Evolutionary conservation across 2,329 filamentous ascomycete genomes (phyloP).

Genomic region (Cylindrodendrum hubeiense): DNA sequence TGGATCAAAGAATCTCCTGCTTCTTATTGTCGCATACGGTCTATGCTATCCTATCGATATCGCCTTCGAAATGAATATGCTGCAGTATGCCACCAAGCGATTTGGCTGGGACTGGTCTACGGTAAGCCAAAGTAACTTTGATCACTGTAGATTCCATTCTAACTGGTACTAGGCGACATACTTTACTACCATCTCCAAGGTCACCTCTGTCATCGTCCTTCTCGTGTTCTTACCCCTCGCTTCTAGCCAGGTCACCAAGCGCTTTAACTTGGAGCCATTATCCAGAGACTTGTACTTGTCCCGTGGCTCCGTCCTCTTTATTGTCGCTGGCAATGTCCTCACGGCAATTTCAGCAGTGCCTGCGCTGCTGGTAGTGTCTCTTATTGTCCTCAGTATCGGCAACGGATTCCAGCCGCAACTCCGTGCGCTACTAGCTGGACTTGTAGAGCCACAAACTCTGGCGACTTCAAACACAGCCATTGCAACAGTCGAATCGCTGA

Average conservation of each 20-base stretch:
- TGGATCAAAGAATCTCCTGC: slow-evolving; percentile 50
- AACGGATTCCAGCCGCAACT: slow-evolving; percentile 56
- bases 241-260: slow-evolving; percentile 49
- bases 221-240: slow-evolving; percentile 52
- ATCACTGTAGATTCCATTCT: background rate
- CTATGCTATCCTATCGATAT: slow-evolving; percentile 45
- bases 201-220: slow-evolving; percentile 53
- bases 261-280: slow-evolving; percentile 45
- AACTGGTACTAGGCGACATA: slow-evolving; percentile 51
- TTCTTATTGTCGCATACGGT: slow-evolving; percentile 52
- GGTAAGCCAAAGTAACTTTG: slow-evolving; percentile 36
- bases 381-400: slow-evolving; percentile 61
- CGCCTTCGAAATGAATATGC: slow-evolving; percentile 50
- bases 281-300: slow-evolving; percentile 56
- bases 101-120: slow-evolving; percentile 62
- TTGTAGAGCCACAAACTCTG: slow-evolving; percentile 66
- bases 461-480: slow-evolving; percentile 67
- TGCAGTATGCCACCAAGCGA: slow-evolving; percentile 66
- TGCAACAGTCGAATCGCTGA: slow-evolving; percentile 61
- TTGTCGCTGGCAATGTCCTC: slow-evolving; percentile 51
- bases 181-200: slow-evolving; percentile 53
- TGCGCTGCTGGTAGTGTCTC: slow-evolving; percentile 51
- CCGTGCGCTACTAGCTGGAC: slow-evolving; percentile 62
- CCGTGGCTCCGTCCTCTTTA: slow-evolving; percentile 49
- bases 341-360: slow-evolving; percentile 52